phyloP scores from a whole-genome alignment of 1,284 basidiomycete genomes.

The Entoloma clypeatum region DNA sequence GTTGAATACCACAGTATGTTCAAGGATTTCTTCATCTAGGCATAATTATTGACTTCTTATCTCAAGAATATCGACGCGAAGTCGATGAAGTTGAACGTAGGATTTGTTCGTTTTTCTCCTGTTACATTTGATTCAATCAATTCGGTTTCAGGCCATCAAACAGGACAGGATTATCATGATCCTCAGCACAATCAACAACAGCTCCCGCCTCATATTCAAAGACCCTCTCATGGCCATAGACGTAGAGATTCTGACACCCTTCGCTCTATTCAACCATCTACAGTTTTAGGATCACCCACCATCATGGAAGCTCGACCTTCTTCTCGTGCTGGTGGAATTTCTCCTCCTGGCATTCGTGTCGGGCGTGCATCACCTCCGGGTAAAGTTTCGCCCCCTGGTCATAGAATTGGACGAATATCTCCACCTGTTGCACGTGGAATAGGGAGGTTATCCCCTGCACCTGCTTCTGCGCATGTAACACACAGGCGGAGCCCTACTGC shows the following conservation, averaged over 20 bases:
- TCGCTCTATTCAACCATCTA: conserved; percentile 37
- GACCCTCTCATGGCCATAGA: conserved; percentile 51
- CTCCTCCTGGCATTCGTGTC: conserved; percentile 17
- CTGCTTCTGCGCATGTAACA: conserved; percentile 44
- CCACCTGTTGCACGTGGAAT: conserved; percentile 22
- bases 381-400: conserved; percentile 23
- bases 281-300: conserved; percentile 32
- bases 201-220: conserved; percentile 11
- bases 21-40: conserved; percentile 3
- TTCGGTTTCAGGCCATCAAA: conserved; percentile 21
- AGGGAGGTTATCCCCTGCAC: conserved; percentile 19
- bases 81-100: conserved; percentile 38
- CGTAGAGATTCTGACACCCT: conserved; percentile 74
- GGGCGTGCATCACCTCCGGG: conserved; percentile 25
- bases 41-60: conserved; percentile 10
- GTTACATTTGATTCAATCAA: conserved; percentile 17
- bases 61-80: conserved; percentile 38
- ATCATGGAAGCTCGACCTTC: conserved; percentile 22
- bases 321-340: conserved; percentile 15
- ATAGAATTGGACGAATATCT: conserved; percentile 23
- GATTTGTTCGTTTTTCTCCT: conserved; percentile 18
- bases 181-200: conserved; percentile 20
- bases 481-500: conserved; percentile 60
- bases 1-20: conserved; percentile 32
- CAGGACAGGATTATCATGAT: conserved; percentile 27